Conservation (phyloP, 805 yeast species). For the Lachancea meyersii region DNA sequence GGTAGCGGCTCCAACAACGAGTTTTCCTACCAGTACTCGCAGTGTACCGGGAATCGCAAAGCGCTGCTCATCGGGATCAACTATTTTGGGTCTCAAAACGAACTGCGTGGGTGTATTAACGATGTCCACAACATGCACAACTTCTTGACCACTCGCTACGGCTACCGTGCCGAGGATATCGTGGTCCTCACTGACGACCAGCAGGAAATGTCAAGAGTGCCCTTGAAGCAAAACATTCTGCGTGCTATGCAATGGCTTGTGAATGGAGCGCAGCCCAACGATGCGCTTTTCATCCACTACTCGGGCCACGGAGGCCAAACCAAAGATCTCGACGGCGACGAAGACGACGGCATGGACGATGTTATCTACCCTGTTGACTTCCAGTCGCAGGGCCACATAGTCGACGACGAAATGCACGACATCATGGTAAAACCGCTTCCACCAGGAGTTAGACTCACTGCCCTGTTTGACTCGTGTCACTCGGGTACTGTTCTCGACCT, state of each 20-base stretch:
- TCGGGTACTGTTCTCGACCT: conserved; percentile 78
- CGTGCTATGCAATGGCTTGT: conserved; percentile 82
- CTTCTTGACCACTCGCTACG: conserved; percentile 39
- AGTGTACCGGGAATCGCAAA: conserved; percentile 65
- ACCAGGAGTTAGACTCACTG: conserved; percentile 71
- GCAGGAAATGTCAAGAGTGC: conserved; percentile 42
- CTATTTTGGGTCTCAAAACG: conserved; percentile 58
- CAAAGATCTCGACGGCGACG: conserved; percentile 64
- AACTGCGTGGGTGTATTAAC: conserved; percentile 72
- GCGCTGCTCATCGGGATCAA: conserved; percentile 76
- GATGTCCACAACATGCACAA: conserved; percentile 54
- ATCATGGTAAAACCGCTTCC: conserved; percentile 63
- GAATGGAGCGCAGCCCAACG: conserved; percentile 65
- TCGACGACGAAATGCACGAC: conserved; percentile 70
- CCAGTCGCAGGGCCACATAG: conserved; percentile 56
- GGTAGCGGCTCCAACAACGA: conserved; percentile 21
- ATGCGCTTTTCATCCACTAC: conserved; percentile 73
- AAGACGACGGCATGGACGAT: conserved; percentile 67
- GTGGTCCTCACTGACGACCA: conserved; percentile 57
- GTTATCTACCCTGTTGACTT: conserved; percentile 71
- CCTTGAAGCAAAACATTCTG: conserved; percentile 63
- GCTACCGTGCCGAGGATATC: conserved; percentile 49
- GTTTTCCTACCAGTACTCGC: conserved; percentile 48
- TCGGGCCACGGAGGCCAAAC: conserved; percentile 85
- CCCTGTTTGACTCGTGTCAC: conserved; percentile 80